These are phyloP conservation scores for Pyrenochaeta sp. DNA, from an alignment of 2,329 filamentous ascomycete genomes.

Conservation along the genomic window DNA sequence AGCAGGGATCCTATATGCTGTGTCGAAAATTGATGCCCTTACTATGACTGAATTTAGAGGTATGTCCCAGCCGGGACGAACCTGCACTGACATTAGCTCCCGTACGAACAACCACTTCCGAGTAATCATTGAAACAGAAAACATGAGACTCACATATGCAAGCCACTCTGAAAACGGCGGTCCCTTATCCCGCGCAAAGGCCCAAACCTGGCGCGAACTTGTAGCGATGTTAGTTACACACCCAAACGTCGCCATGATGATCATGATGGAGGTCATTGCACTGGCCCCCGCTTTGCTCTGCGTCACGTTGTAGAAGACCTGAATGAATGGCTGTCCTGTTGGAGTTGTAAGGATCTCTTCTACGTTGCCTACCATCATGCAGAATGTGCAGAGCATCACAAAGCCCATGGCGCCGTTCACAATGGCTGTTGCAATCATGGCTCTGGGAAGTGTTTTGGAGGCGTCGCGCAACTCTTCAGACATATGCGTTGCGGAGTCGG, in stretches of 20 bases:
- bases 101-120: not conserved
- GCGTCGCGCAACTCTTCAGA: constrained; percentile 42
- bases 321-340: constrained; percentile 27
- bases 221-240: constrained; percentile 33
- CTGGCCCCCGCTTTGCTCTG: constrained; percentile 24
- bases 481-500: constrained; percentile 47
- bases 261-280: constrained; percentile 29
- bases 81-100: not conserved
- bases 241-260: constrained; percentile 27
- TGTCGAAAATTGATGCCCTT: too few species aligned
- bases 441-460: constrained; percentile 37
- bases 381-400: constrained; percentile 36
- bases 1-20: not conserved
- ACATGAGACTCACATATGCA: not conserved
- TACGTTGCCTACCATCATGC: constrained; percentile 17
- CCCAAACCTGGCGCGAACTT: constrained; percentile 36
- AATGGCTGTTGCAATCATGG: constrained; percentile 48
- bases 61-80: constrained; percentile 12
- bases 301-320: constrained; percentile 36
- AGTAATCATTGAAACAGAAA: not conserved
- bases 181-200: constrained; percentile 39
- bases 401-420: constrained; percentile 49
- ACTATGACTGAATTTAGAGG: constrained; percentile 56
- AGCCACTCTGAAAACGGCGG: constrained; percentile 36
- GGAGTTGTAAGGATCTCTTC: constrained; percentile 20